Evolutionary conservation across 139 green algal genomes (phyloP).

Genomic region (Chlamydomonas asymmetrica): DNA sequence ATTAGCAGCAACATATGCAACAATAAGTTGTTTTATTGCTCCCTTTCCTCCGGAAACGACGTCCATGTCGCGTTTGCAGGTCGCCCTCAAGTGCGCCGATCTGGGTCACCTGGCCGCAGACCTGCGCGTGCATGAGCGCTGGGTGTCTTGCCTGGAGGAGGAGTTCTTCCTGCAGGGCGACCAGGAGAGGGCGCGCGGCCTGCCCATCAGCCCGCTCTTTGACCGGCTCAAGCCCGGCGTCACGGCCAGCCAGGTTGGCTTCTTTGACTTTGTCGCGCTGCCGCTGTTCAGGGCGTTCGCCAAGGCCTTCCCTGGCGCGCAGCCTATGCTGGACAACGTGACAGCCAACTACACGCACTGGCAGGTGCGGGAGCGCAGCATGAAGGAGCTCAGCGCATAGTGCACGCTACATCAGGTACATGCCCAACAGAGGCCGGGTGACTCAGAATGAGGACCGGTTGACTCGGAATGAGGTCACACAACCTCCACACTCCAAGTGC

Average conservation of each 20-base stretch:
- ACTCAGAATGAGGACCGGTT: no score
- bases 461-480: no score
- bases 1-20: no score
- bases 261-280: constrained; percentile 28
- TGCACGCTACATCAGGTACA: no score
- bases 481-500: no score
- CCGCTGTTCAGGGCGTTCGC: constrained; percentile 2
- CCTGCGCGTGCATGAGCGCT: constrained; percentile 31
- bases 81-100: constrained; percentile 56
- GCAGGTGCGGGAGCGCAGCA: no score
- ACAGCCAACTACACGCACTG: constrained; percentile 2
- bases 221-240: constrained; percentile 46
- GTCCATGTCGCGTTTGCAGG: no score
- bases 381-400: no score
- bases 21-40: no score
- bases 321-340: neutral
- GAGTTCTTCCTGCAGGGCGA: constrained; percentile 57
- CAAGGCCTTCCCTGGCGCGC: neutral
- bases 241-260: constrained; percentile 43
- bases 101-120: constrained; percentile 48
- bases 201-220: constrained; percentile 43
- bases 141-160: constrained; percentile 52
- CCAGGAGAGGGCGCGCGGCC: constrained; percentile 22
- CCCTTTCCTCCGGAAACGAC: no score
- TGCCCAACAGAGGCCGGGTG: no score